Evolutionary conservation across 257 asterid genomes (phyloP), one percentile per base, ranked within the genome.

Genomic region (Fraxinus americana): DNA sequence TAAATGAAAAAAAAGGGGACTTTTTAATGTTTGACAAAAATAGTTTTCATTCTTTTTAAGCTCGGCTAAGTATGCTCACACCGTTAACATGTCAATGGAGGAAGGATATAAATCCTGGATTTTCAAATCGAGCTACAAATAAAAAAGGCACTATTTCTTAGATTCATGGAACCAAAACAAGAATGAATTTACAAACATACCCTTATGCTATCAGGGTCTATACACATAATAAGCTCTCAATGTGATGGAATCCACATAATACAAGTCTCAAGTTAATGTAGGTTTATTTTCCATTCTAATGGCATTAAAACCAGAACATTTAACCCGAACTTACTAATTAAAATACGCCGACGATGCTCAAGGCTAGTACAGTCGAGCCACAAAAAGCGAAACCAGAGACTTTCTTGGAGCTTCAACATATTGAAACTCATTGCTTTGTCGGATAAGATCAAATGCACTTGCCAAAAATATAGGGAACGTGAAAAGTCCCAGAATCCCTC

Each of bases 371-470:
- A 4, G 59, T 50, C 21, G 21, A 50, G 59, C 59, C 21, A 50
- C 59, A 16, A 5, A 50, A 50, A 14, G 59, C n/a, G 16, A 13
- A 48, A 13, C 57, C 19, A 14, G n/a, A 16, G 61, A 39, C 66
- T 9, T 41, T 76, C 74, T 7, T 50, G 50, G 5, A 71, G 54
- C 74, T 27, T 65, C 68, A 48, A 7, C 52, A 65, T 63, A 36
- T 66, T 72, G 59, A 72, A 29, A 65, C 52, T 71, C 73, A 61
- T 45, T 50, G 61, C 61, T 14, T 17, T 17, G 23, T 45, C 19
- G 4, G 19, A 45, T 13, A 45, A 45, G 54, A 45, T 45, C 54
- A 3, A 14, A 45, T 0, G 54, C 54, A 13, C 19, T 45, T 45
- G 19, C 54, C 54, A 3, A 45, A 45, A 45, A 2, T 45, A 45